phyloP scores from a whole-genome alignment of 345 rosid genomes.

The Salix caprea region DNA sequence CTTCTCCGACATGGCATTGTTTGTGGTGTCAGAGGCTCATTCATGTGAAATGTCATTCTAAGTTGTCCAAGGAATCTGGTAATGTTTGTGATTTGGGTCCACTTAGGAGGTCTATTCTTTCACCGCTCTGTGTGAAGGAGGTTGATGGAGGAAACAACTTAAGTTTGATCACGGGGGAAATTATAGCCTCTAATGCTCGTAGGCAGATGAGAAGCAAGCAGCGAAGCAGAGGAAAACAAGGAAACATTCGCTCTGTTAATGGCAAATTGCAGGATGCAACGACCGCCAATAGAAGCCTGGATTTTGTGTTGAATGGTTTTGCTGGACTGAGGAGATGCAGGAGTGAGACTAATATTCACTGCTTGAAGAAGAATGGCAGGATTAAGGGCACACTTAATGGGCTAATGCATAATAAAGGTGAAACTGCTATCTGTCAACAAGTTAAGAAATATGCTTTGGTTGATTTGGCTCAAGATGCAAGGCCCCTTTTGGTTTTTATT shows the following conservation, averaged over 20 bases:
- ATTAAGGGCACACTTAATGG: background rate
- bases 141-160: background rate
- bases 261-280: background rate
- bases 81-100: background rate
- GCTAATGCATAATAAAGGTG: background rate
- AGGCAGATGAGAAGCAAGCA: background rate
- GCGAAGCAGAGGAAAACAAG: background rate
- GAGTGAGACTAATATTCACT: background rate
- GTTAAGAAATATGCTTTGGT: slow-evolving; percentile 2
- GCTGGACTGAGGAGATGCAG: background rate
- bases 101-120: background rate
- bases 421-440: background rate
- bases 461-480: slow-evolving; percentile 72
- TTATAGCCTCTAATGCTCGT: background rate
- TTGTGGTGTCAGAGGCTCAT: background rate
- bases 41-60: background rate
- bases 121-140: background rate
- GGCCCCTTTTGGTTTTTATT: slow-evolving; percentile 82
- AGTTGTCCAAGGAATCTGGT: background rate
- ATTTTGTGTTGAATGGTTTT: background rate
- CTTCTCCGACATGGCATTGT: background rate
- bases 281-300: background rate
- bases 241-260: background rate
- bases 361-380: background rate
- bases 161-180: background rate